Evolutionary conservation across 1,284 basidiomycete genomes (phyloP), one percentile per base, ranked within the genome.

Genomic region (Fomitiporia mediterranea): DNA sequence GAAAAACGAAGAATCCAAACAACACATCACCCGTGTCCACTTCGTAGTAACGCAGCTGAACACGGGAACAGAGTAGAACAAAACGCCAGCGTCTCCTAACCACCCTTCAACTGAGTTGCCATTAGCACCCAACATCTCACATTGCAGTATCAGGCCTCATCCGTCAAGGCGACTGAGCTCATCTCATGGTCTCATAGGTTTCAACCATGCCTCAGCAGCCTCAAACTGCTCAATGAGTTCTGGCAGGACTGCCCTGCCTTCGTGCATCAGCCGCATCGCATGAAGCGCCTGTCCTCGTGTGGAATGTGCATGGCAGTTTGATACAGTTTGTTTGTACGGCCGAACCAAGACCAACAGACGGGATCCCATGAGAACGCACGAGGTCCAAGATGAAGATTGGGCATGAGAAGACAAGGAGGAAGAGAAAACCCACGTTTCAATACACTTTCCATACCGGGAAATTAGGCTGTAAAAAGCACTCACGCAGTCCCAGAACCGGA

Each of bases 401-500:
- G 43, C 34, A 49, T 55, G 53, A 49, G 53, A 55, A 40, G 53
- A 37, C 46, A 32, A 42, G 44, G 37, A 38, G 43, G 53, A 30
- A 48, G 25, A 25, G 40, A 23, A 54, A 35, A 50, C 46, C 46
- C 51, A 28, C 37, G 44, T 30, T 35, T 56, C 48, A 51, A 40
- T 34, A 40, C 19, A 44, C 19, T 15, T 46, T 32, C 55, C 39
- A 40, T 25, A 42, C 27, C 25, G 35, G 55, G 55, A 56, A 56
- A 56, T 51, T 56, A 56, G 55, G 38, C 48, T 53, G 39, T 40
- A 46, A 48, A 62, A 56, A 53, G 56, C 38, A 83, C 92, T 77
- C 69, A 96, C 94, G 70, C 94, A 82, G 68, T 96, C 90, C 96
- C 97, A 99, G 78, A 99, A 99, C 64, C 97, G 80, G 78, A 99